These are phyloP conservation scores for Penicillium thymicola DNA, from an alignment of 2,329 filamentous ascomycete genomes.

Conservation along the genomic window DNA sequence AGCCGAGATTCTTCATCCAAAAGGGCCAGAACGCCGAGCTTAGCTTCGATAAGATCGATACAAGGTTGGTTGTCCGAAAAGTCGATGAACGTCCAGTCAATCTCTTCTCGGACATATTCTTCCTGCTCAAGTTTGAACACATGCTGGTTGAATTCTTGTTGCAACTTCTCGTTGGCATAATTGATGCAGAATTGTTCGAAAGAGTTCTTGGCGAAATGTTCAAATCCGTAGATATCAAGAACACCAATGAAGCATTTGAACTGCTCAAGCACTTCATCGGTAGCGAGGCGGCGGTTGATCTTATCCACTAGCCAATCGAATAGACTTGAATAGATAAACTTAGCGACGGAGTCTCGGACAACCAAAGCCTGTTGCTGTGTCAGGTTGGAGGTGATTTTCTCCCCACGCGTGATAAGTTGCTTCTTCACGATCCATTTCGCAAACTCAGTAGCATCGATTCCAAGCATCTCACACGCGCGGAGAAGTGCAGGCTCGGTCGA, in stretches of 20 bases:
- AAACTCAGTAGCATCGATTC: slow-evolving; percentile 81
- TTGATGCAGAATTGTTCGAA: slow-evolving; percentile 99
- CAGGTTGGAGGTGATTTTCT: slow-evolving; percentile 95
- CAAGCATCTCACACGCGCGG: slow-evolving; percentile 78
- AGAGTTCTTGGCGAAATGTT: slow-evolving; percentile 99
- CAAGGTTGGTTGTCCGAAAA: slow-evolving; percentile 99
- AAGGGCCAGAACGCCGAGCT: slow-evolving; percentile 85
- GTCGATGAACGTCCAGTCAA: slow-evolving; percentile 99
- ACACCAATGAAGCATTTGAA: slow-evolving; percentile 94
- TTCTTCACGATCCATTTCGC: slow-evolving; percentile 99
- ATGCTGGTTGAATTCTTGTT: slow-evolving; percentile 98
- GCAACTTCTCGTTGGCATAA: slow-evolving; percentile 98
- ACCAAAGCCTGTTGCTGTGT: slow-evolving; percentile 91
- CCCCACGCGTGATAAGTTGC: slow-evolving; percentile 89
- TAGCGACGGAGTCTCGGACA: slow-evolving; percentile 94
- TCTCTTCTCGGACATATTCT: slow-evolving; percentile 92
- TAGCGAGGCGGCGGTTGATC: slow-evolving; percentile 87
- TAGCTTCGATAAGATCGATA: slow-evolving; percentile 97
- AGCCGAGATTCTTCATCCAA: slow-evolving; percentile 94
- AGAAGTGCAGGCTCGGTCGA: slow-evolving; percentile 77
- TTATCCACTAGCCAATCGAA: slow-evolving; percentile 99
- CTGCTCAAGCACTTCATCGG: slow-evolving; percentile 76
- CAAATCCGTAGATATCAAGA: slow-evolving; percentile 98
- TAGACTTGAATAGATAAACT: slow-evolving; percentile 96
- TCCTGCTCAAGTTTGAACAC: slow-evolving; percentile 99